Evolutionary conservation across 2,329 filamentous ascomycete species (phyloP).

Genomic region (Zalaria obscura): DNA sequence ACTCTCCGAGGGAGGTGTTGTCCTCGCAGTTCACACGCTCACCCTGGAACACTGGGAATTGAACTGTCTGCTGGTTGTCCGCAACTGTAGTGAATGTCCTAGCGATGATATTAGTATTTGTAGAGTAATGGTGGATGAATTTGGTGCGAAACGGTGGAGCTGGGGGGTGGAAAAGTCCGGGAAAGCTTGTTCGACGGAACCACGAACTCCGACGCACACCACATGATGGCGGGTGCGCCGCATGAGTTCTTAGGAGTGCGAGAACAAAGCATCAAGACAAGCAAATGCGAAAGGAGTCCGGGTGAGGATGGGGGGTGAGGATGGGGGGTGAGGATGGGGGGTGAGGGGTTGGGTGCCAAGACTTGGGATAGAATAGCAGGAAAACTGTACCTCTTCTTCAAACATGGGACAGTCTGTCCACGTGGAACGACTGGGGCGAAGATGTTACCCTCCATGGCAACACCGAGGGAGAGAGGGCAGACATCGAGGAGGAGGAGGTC

Average conservation of each 20-base stretch:
- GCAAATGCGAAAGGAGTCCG: not conserved
- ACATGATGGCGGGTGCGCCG: no score
- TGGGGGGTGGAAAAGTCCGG: not conserved
- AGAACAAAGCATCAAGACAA: no score
- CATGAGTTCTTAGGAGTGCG: no score
- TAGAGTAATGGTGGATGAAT: not conserved
- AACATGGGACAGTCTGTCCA: slow-evolving; percentile 29
- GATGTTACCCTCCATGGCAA: slow-evolving; percentile 99
- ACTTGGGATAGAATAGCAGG: no score
- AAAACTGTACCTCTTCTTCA: slow-evolving; percentile 51
- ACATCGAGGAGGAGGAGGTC: slow-evolving; percentile 95
- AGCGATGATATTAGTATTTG: slow-evolving; percentile 1
- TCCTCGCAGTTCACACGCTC: slow-evolving; percentile 97
- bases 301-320: not conserved
- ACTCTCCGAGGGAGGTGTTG: slow-evolving; percentile 78
- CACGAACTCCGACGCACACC: no score
- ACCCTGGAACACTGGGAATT: slow-evolving; percentile 78
- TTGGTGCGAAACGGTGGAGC: not conserved
- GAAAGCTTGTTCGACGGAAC: no score
- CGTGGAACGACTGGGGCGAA: slow-evolving; percentile 80
- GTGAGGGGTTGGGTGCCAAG: no score
- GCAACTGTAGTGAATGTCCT: slow-evolving; percentile 75
- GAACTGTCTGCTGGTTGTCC: slow-evolving; percentile 60
- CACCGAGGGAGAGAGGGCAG: slow-evolving; percentile 89
- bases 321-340: not conserved